phyloP scores from a whole-genome alignment of 495 filamentous ascomycete genomes.

The Monascus purpureus region DNA sequence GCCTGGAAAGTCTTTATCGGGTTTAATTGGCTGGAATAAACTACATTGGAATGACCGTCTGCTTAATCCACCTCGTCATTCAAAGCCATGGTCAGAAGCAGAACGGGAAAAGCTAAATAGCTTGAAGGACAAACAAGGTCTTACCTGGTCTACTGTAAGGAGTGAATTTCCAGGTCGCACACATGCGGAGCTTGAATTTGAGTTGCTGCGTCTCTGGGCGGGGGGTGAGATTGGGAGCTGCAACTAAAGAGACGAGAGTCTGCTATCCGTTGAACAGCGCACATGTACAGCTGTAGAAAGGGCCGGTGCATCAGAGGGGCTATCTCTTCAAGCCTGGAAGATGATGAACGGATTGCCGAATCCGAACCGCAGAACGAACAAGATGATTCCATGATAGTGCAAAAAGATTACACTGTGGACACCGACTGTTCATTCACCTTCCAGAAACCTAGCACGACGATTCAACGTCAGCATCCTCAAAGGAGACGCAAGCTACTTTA shows the following conservation, averaged over 20 bases:
- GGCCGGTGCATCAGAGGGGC: too few relatives aligned
- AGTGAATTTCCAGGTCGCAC: slow-evolving; percentile 16
- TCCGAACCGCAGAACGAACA: too few relatives aligned
- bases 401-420: too few relatives aligned
- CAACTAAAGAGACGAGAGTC: slow-evolving; percentile 1
- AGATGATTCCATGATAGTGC: too few relatives aligned
- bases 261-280: neutral
- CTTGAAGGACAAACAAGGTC: slow-evolving; percentile 14
- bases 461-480: too few relatives aligned
- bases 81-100: slow-evolving; percentile 18
- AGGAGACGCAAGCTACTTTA: too few relatives aligned
- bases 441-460: too few relatives aligned
- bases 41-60: slow-evolving; percentile 22
- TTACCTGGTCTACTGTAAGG: slow-evolving; percentile 21
- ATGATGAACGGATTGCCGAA: too few relatives aligned
- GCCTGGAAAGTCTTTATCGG: slow-evolving; percentile 11
- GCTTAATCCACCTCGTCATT: slow-evolving; percentile 16
- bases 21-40: slow-evolving; percentile 15
- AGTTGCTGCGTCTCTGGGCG: slow-evolving; percentile 25
- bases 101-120: slow-evolving; percentile 17
- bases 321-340: too few relatives aligned
- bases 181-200: slow-evolving; percentile 22
- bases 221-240: slow-evolving; percentile 5
- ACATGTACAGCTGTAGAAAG: too few relatives aligned
- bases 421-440: too few relatives aligned